Conservation (phyloP, 139 green algal genomes). For the Micractinium conductrix region DNA sequence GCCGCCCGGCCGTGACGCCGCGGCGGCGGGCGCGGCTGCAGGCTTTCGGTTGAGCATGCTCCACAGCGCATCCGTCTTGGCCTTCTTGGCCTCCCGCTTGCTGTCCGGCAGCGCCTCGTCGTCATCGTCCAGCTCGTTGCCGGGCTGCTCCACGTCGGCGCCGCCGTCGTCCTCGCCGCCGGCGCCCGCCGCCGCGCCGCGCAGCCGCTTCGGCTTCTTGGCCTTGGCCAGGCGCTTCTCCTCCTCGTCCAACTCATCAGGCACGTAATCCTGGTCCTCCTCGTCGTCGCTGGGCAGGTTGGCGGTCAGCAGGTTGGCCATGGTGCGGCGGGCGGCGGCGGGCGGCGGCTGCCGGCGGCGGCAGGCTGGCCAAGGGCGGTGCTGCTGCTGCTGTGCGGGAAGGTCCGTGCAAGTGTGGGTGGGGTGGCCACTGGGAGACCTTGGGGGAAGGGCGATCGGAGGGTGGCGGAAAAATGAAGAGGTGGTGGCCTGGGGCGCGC, state of each 20-base stretch:
- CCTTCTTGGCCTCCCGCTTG: conserved; percentile 51
- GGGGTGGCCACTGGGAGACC: no score
- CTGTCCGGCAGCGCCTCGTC: conserved; percentile 1
- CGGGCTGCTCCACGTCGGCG: neutral
- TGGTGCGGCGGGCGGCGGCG: neutral
- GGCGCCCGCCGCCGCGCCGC: conserved; percentile 2
- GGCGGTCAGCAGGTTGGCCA: conserved; percentile 39
- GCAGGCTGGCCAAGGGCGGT: neutral
- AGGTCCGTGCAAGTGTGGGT: no score
- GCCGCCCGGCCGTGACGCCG: neutral
- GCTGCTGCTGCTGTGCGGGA: no score
- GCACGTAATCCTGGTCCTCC: conserved; percentile 79
- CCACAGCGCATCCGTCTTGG: conserved; percentile 55
- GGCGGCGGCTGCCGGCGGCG: neutral
- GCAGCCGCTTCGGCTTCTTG: conserved; percentile 38
- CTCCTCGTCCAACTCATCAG: conserved; percentile 50
- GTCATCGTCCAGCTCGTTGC: neutral
- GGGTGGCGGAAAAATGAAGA: no score
- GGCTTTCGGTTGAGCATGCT: conserved; percentile 36
- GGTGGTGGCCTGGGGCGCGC: no score
- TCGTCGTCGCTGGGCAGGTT: conserved; percentile 70
- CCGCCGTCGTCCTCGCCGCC: conserved; percentile 2
- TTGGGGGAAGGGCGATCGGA: no score
- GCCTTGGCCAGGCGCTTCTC: conserved; percentile 13
- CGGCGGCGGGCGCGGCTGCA: neutral